Evolutionary conservation across 192 early-diverging fungal species (phyloP).

Genomic region (Podila epigama): DNA sequence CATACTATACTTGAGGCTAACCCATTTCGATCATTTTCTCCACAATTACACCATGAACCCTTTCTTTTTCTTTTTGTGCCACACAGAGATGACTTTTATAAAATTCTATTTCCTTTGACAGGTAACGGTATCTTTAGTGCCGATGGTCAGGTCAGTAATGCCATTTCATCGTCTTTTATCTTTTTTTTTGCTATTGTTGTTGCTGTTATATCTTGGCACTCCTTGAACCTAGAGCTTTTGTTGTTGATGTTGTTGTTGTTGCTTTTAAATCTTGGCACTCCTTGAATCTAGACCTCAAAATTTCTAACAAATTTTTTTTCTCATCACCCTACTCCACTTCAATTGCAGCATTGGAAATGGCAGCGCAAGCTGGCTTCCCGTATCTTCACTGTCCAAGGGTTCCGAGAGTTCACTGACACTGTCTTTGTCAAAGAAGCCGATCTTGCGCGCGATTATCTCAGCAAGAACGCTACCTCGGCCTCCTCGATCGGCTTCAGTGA

Average conservation of each 20-base stretch:
- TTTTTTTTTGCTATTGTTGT: neutral
- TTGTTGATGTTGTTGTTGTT: too few species aligned
- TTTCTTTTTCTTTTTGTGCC: neutral
- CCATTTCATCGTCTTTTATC: too few species aligned
- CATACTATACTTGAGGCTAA: too few species aligned
- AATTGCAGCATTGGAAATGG: neutral
- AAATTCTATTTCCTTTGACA: constrained; percentile 7
- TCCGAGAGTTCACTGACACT: neutral
- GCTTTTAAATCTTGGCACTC: neutral
- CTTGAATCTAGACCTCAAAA: neutral
- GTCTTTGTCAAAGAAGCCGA: constrained; percentile 11
- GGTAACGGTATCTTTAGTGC: constrained; percentile 33
- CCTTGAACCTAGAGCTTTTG: too few species aligned
- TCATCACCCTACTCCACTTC: neutral
- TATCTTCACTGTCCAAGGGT: neutral
- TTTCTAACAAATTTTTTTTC: neutral
- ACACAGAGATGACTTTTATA: neutral
- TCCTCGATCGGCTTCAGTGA: neutral
- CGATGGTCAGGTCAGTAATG: constrained; percentile 25
- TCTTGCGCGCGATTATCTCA: constrained; percentile 21
- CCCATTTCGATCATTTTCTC: too few species aligned
- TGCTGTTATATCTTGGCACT: neutral
- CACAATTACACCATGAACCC: neutral
- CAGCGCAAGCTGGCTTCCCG: neutral
- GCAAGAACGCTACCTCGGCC: constrained; percentile 2